phyloP scores from a whole-genome alignment of 768 basidiomycete genomes.

The Pulveroboletus sp. region DNA sequence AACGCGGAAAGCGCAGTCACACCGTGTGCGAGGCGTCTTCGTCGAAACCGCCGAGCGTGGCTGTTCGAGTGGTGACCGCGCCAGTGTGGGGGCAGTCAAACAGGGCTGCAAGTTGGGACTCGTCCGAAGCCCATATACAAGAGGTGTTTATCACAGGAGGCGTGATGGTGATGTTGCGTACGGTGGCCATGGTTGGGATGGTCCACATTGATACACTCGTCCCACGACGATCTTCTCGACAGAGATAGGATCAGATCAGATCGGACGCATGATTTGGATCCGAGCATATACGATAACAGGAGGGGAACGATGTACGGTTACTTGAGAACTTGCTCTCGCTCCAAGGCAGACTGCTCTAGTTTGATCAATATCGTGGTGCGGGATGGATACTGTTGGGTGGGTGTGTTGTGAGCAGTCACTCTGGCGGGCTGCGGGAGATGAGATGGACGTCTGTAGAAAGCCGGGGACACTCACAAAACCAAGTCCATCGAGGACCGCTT shows the following conservation, averaged over 20 bases:
- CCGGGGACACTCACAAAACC: conserved; percentile 73
- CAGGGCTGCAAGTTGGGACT: conserved; percentile 56
- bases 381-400: conserved; percentile 71
- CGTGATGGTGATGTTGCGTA: conserved; percentile 51
- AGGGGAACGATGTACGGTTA: conserved; percentile 19
- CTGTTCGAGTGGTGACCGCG: conserved; percentile 77
- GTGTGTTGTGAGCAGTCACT: conserved; percentile 93
- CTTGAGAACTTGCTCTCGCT: conserved; percentile 89
- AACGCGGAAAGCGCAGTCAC: conserved; percentile 30
- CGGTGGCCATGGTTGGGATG: conserved; percentile 43
- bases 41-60: conserved; percentile 64
- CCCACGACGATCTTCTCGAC: not conserved
- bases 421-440: conserved; percentile 70
- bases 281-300: conserved; percentile 8
- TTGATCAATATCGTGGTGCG: conserved; percentile 98
- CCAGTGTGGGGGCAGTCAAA: conserved; percentile 67
- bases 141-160: conserved; percentile 76
- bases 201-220: too few species aligned
- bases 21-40: conserved; percentile 59
- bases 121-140: conserved; percentile 76
- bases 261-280: not conserved
- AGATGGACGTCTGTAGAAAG: conserved; percentile 5
- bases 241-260: conserved; percentile 18
- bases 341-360: conserved; percentile 86
- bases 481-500: conserved; percentile 91